Evolutionary conservation across 257 asterid genomes (phyloP), one percentile per base, ranked within the genome.

Genomic region (Henckelia pumila): DNA sequence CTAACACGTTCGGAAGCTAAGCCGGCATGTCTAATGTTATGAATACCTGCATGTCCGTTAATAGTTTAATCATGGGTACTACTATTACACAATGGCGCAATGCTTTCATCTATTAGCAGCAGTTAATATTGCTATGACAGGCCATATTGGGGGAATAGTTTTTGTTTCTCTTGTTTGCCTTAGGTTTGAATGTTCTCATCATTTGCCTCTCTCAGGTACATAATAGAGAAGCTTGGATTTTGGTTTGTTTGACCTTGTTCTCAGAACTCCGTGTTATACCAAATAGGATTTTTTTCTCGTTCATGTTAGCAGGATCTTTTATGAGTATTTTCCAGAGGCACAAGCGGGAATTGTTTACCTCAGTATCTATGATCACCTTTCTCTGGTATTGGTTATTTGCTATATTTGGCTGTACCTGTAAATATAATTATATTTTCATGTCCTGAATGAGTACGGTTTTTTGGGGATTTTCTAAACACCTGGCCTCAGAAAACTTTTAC

Each of bases 401-500:
- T 44, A 44, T 37, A 10, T 44, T 14, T 44, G 6, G 52, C 19
- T 3, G 19, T 3, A 14, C 19, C 52, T 44, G 52, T 37, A 37
- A 30, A 37, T 10, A 37, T 37, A 37, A 44, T 1, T 14, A 14
- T 44, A 44, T 44, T 44, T 14, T 44, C 7, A 13, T 40, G 50
- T 40, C 49, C 17, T 3, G n/a, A 40, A 11, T 3, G 17, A 40
- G 50, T 2, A 40, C n/a, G 13, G n/a, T 40, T 11, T 4, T 40
- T 40, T 40, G 67, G 25, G 63, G n/a, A 21, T 26, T 63, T 37
- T 33, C 65, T 67, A 47, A 53, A 8, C 24, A 8, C 2, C 17
- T 75, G 49, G 35, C 6, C 56, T 67, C 40, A 44, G 67, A 33
- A 59, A 16, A 55, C 1, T n/a, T 56, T 69, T 56, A 26, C 63